A percentile compares a stretch with the other conserved stretches of the same genome.
Conservation (phyloP, 345 rosid genomes). For the Salix suchowensis region DNA sequence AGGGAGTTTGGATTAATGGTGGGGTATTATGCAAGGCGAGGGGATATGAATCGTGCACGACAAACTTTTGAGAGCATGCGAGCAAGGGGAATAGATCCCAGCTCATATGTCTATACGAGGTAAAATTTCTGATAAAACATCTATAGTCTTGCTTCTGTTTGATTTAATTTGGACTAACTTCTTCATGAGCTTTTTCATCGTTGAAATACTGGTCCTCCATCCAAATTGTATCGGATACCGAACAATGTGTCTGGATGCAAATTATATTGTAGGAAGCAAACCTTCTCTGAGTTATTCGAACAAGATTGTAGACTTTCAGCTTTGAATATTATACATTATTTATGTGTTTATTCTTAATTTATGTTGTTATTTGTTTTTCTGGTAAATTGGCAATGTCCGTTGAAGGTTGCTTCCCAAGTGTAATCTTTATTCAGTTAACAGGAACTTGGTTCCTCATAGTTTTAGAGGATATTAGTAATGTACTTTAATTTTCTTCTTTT, state of each 20-base stretch:
- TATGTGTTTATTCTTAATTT: neutral
- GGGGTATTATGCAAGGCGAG: slow-evolving; percentile 87
- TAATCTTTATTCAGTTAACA: neutral
- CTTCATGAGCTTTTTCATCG: neutral
- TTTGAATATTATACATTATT: neutral
- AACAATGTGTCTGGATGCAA: neutral
- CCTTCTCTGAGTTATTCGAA: neutral
- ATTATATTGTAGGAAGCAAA: neutral
- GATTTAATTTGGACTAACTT: neutral
- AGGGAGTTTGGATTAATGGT: slow-evolving; percentile 94
- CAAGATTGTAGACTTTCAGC: neutral
- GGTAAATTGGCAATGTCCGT: slow-evolving; percentile 1
- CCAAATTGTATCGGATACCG: neutral
- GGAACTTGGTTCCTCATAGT: neutral
- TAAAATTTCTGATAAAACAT: slow-evolving; percentile 22
- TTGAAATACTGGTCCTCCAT: neutral
- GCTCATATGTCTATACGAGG: slow-evolving; percentile 87
- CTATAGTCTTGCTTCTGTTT: neutral
- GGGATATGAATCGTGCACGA: slow-evolving; percentile 94
- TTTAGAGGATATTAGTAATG: neutral
- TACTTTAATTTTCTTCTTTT: slow-evolving; percentile 6
- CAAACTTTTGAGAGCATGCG: slow-evolving; percentile 91
- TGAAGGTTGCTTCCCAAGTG: neutral
- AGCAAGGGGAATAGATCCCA: slow-evolving; percentile 85
- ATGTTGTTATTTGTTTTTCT: neutral